Percentiles rank a stretch among this genome's conserved stretches.
These are phyloP conservation scores for Pseudozyma sp. DNA, from an alignment of 1,284 basidiomycete genomes.

Conservation along the genomic window DNA sequence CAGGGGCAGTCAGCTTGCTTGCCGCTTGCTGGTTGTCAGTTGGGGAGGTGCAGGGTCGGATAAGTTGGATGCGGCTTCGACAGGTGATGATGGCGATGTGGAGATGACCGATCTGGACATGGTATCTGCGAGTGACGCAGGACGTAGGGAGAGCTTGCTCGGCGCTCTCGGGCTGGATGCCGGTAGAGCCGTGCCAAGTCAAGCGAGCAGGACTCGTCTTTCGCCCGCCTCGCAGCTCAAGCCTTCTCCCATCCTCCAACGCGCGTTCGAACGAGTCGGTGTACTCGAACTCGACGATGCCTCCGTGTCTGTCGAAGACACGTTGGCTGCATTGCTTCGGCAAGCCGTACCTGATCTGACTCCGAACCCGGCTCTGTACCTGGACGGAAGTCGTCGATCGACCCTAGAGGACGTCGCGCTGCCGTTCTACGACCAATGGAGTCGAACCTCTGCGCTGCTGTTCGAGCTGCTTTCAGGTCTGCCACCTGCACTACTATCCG, in stretches of 20 bases:
- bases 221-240: not conserved
- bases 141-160: constrained; percentile 1
- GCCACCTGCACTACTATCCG: not conserved
- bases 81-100: constrained; percentile 6
- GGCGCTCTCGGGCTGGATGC: constrained; percentile 15
- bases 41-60: constrained; percentile 16
- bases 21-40: constrained; percentile 29
- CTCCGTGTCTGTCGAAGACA: constrained; percentile 23
- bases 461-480: constrained; percentile 19
- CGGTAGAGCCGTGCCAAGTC: not conserved
- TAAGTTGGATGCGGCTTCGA: not conserved
- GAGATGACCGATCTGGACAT: constrained; percentile 25
- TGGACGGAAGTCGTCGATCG: constrained; percentile 10
- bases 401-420: constrained; percentile 27
- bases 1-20: constrained; percentile 20
- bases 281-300: constrained; percentile 39
- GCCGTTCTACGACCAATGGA: constrained; percentile 25
- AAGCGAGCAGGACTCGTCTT: not conserved
- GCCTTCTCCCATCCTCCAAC: constrained; percentile 1
- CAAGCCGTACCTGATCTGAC: constrained; percentile 24
- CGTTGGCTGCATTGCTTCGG: constrained; percentile 13
- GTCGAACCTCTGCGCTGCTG: constrained; percentile 15
- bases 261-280: constrained; percentile 26
- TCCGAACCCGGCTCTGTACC: constrained; percentile 13
- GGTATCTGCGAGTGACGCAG: not conserved